phyloP scores from a whole-genome alignment of 208 protist genomes.

The Trypanosoma theileri region DNA sequence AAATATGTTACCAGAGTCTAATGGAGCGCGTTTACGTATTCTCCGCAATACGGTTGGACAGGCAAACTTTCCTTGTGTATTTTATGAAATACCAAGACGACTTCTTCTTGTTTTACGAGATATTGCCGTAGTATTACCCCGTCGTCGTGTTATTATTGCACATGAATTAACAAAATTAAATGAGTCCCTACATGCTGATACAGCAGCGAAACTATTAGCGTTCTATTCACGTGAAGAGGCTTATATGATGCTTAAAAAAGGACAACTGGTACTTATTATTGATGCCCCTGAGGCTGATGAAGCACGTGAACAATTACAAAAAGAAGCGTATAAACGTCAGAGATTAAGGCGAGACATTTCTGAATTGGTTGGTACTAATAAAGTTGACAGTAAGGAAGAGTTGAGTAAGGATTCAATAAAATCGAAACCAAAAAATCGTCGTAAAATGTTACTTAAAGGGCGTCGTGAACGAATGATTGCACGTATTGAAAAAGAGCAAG shows the following conservation, averaged over 20 bases:
- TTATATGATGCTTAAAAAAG: conserved; percentile 66
- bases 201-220: conserved; percentile 55
- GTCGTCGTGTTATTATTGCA: conserved; percentile 71
- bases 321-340: conserved; percentile 55
- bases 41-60: conserved; percentile 64
- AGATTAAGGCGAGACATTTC: conserved; percentile 48
- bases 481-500: conserved; percentile 77
- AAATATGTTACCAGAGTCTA: conserved; percentile 70
- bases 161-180: conserved; percentile 92
- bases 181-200: conserved; percentile 86
- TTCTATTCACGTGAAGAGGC: conserved; percentile 82
- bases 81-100: conserved; percentile 88
- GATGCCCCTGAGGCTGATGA: conserved; percentile 64
- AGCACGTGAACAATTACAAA: conserved; percentile 54
- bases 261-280: conserved; percentile 83
- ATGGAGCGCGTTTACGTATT: conserved; percentile 62
- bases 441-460: conserved; percentile 25
- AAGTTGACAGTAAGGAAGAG: neutral
- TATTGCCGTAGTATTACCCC: conserved; percentile 68
- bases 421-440: conserved; percentile 14
- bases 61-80: conserved; percentile 71
- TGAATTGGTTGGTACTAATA: conserved; percentile 31
- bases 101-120: conserved; percentile 80
- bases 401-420: neutral
- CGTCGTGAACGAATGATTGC: conserved; percentile 47